phyloP scores from a whole-genome alignment of 1,139 yeast genomes.

The Nakaseomyces sp. region DNA sequence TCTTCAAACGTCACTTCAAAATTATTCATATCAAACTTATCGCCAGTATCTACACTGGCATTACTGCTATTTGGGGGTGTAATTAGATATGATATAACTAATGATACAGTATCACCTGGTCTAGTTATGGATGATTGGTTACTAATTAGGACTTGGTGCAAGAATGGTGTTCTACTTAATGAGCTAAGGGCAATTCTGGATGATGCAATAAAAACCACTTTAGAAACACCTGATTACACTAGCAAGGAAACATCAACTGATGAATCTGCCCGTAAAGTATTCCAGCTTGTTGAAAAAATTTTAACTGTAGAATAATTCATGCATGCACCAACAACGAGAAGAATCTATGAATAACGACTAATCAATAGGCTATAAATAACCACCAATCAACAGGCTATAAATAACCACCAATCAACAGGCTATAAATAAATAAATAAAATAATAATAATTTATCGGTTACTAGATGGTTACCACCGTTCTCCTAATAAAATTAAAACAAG shows the following conservation, averaged over 20 bases:
- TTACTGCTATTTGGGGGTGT: constrained; percentile 73
- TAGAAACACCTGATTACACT: constrained; percentile 35
- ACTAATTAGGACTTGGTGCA: constrained; percentile 84
- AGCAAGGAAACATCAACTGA: constrained; percentile 5
- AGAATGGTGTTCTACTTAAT: constrained; percentile 78
- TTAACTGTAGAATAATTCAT: constrained; percentile 18
- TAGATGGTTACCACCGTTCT: too few species aligned
- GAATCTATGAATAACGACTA: not conserved
- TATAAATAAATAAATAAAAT: too few species aligned
- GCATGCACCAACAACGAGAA: not conserved
- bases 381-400: too few species aligned
- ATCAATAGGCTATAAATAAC: too few species aligned
- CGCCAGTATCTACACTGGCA: constrained; percentile 69
- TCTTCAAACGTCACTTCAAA: constrained; percentile 58
- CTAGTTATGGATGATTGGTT: constrained; percentile 70
- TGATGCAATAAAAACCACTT: constrained; percentile 50
- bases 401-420: too few species aligned
- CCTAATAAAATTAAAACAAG: too few species aligned
- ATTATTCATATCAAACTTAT: constrained; percentile 60
- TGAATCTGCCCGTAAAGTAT: constrained; percentile 27
- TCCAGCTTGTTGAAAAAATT: constrained; percentile 32
- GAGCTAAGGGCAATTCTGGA: constrained; percentile 60
- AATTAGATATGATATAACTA: constrained; percentile 55
- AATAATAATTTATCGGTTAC: too few species aligned
- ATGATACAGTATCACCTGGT: constrained; percentile 47